Percentiles rank a stretch among this genome's conserved stretches.
phyloP scores from a whole-genome alignment of 208 protist species.

The Angomonas ambiguus region DNA sequence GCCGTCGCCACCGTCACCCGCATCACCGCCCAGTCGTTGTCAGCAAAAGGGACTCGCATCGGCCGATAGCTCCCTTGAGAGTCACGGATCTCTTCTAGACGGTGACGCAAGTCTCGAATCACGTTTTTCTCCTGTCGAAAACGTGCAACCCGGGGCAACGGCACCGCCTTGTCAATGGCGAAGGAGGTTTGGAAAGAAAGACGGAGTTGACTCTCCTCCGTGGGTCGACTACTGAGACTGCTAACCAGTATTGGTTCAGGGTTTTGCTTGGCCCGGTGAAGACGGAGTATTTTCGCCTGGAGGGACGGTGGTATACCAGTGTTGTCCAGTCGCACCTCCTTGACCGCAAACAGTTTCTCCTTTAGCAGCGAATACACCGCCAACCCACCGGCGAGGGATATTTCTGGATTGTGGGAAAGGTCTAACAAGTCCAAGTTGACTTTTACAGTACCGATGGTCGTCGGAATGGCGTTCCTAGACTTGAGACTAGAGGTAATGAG shows the following conservation, averaged over 20 bases:
- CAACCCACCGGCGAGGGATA: slow-evolving; percentile 70
- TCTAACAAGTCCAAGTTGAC: slow-evolving; percentile 42
- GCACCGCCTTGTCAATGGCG: not conserved
- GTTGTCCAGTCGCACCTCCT: slow-evolving; percentile 30
- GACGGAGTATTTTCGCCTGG: slow-evolving; percentile 37
- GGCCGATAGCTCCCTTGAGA: not conserved
- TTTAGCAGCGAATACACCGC: slow-evolving; percentile 64
- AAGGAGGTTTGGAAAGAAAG: not conserved
- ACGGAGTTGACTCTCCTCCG: not conserved
- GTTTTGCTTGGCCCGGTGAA: not conserved
- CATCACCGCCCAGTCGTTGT: slow-evolving; percentile 61
- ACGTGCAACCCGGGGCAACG: not conserved
- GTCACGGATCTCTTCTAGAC: not conserved
- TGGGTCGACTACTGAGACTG: not conserved
- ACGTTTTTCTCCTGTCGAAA: slow-evolving; percentile 1
- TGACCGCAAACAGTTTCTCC: slow-evolving; percentile 20
- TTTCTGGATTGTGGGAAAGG: slow-evolving; percentile 53
- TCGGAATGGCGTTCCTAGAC: not conserved
- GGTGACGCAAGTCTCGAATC: not conserved
- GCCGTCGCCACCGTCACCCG: slow-evolving; percentile 76
- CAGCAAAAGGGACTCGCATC: slow-evolving; percentile 20
- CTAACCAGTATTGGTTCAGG: not conserved
- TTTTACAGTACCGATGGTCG: slow-evolving; percentile 17
- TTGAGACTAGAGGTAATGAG: not conserved
- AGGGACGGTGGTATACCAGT: slow-evolving; percentile 66